Conservation (phyloP, 176 grass and related monocot species). For the Carex cristatella region DNA sequence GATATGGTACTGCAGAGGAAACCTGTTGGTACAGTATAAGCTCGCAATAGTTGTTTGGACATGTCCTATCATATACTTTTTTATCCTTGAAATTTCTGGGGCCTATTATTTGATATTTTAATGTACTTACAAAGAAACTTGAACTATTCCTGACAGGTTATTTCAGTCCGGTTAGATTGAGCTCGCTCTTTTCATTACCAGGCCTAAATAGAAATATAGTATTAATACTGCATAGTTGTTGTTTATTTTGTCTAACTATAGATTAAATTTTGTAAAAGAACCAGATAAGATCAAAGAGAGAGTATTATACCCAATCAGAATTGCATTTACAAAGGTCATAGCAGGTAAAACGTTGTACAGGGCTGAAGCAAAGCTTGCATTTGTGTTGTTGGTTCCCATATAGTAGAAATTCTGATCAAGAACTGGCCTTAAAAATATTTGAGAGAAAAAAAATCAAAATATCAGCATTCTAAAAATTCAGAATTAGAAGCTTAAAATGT, state of each 20-base stretch:
- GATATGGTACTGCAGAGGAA: background rate
- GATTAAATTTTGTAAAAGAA: constrained; percentile 8
- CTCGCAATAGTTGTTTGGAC: background rate
- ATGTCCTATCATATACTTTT: background rate
- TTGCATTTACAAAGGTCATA: constrained; percentile 73
- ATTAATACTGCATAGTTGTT: background rate
- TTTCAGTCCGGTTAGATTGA: background rate
- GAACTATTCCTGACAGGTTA: background rate
- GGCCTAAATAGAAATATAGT: background rate
- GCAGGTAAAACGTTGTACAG: constrained; percentile 72
- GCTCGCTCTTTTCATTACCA: background rate
- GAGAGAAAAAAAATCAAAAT: background rate
- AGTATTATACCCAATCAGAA: constrained; percentile 50
- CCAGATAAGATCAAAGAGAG: background rate
- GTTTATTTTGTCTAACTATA: background rate
- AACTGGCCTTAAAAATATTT: constrained; percentile 52
- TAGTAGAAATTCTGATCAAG: constrained; percentile 97
- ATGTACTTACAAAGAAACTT: background rate
- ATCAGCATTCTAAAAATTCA: constrained; percentile 3
- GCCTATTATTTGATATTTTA: background rate
- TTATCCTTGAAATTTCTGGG: background rate
- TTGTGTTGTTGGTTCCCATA: constrained; percentile 71
- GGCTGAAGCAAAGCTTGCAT: constrained; percentile 76
- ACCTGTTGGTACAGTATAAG: background rate
- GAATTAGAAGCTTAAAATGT: background rate